Evolutionary conservation across 225 moss, liverwort and hornwort species (phyloP), one percentile per base, ranked within the genome.

Genomic region (Physcomitrellopsis africana): DNA sequence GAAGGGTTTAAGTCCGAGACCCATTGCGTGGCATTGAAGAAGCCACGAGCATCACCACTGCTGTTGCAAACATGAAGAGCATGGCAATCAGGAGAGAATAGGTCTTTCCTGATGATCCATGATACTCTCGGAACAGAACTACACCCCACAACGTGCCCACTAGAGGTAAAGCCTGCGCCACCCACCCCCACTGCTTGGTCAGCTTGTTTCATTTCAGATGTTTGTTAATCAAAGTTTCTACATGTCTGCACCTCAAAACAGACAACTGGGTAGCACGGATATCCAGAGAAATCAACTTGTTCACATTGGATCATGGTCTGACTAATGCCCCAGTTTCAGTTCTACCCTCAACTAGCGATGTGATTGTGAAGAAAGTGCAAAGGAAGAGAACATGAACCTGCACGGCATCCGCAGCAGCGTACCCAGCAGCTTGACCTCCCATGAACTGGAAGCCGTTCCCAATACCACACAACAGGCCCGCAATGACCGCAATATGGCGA

Each of bases 401-500:
- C 47, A 99, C 94, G 8, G 97, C 94, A 80, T 99, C 94, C 48
- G 94, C 97, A 55, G 94, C 94, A 77, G 94, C 97, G 72, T 95
- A 99, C 7, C 97, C 97, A 69, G 94, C 97, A 56, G 97, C 97
- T 90, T 99, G 94, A 20, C 97, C 94, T 37, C 97, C 94, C 94
- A 99, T 99, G 78, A 99, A 94, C 72, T 94, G 94, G 60, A 99
- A 89, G 8, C 97, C 97, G 76, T 99, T 99, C 14, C 97, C 97
- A 47, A 93, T 60, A 46, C 93, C 92, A 81, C 97, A 99, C 1
- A 95, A 29, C 1, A 93, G 32, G 6, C 97, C 97, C 23, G 97
- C 91, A 26, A 90, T 67, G 7, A 90, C 44, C 13, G 93, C 93
- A 87, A 93, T 80, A 8, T 22, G 66, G 5, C 97, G 90, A 29